Conservation (phyloP, 2,329 filamentous ascomycete genomes). For the Penicillium sp. region DNA sequence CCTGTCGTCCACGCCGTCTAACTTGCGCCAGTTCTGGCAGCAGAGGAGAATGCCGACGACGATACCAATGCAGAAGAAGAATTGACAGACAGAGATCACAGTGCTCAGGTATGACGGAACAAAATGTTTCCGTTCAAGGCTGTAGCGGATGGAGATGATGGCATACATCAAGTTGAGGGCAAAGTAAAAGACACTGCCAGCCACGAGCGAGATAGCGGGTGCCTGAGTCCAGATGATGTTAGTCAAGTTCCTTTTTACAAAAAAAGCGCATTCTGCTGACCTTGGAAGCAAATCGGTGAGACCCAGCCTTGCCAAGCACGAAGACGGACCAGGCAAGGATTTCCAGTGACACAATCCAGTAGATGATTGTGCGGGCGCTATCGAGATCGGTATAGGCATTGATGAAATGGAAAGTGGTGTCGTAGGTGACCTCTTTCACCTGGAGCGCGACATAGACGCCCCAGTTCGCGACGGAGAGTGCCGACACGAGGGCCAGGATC, state of each 20-base stretch:
- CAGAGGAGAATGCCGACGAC: conserved; percentile 21
- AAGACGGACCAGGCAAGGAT: conserved; percentile 22
- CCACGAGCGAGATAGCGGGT: conserved; percentile 14
- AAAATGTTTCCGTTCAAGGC: neutral
- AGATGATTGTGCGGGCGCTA: conserved; percentile 15
- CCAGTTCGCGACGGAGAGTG: conserved; percentile 15
- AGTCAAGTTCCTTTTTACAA: neutral
- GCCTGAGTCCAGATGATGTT: conserved; percentile 6
- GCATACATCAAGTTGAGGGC: conserved; percentile 11
- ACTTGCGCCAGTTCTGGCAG: conserved; percentile 19
- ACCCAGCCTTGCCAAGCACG: conserved; percentile 15
- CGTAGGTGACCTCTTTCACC: conserved; percentile 3
- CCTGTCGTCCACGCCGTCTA: conserved; percentile 7
- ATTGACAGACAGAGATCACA: conserved; percentile 10
- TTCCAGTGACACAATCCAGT: conserved; percentile 22
- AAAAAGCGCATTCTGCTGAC: conserved; percentile 9
- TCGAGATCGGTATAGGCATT: conserved; percentile 6
- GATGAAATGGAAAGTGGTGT: neutral
- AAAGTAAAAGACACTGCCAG: conserved; percentile 20
- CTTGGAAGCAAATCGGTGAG: conserved; percentile 14
- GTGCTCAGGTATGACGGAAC: conserved; percentile 13
- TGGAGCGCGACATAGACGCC: conserved; percentile 13
- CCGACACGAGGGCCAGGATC: conserved; percentile 9
- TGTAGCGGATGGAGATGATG: conserved; percentile 17
- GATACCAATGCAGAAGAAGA: conserved; percentile 21